These are phyloP conservation scores for Turritis glabra DNA, from an alignment of 345 rosid genomes.

Conservation along the genomic window DNA sequence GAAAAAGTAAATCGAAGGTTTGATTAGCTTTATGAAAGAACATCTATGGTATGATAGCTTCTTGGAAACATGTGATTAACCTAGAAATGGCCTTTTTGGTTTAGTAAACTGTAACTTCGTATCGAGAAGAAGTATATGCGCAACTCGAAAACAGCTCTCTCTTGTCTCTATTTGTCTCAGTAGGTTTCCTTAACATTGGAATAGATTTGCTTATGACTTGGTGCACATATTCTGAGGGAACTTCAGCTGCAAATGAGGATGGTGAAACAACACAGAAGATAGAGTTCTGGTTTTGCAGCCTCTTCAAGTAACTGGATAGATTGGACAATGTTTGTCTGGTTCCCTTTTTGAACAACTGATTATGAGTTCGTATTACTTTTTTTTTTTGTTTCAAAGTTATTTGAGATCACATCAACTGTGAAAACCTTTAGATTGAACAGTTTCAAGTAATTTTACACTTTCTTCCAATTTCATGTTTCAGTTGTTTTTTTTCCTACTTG, in stretches of 20 bases:
- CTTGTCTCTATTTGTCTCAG: conserved; percentile 9
- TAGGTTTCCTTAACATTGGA: conserved; percentile 49
- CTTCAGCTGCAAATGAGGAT: conserved; percentile 26
- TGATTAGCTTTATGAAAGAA: conserved; percentile 8
- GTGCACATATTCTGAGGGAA: conserved; percentile 85
- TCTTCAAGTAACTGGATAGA: conserved; percentile 13
- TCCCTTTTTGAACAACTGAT: conserved; percentile 12
- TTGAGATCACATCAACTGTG: neutral
- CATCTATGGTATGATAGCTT: neutral
- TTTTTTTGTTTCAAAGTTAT: neutral
- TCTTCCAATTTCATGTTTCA: neutral
- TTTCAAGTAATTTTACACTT: conserved; percentile 11
- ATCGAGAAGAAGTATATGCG: neutral
- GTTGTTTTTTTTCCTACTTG: neutral
- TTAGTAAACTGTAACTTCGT: neutral
- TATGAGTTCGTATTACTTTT: neutral
- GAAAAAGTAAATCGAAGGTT: neutral
- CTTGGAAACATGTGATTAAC: neutral
- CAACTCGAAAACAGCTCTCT: conserved; percentile 1
- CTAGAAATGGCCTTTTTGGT: neutral
- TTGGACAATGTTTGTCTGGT: conserved; percentile 8
- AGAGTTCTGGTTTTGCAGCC: conserved; percentile 8
- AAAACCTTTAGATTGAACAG: conserved; percentile 13
- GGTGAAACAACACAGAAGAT: conserved; percentile 14
- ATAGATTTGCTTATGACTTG: conserved; percentile 92